phyloP scores from a whole-genome alignment of 1,139 yeast genomes.

The Taphrina communis region DNA sequence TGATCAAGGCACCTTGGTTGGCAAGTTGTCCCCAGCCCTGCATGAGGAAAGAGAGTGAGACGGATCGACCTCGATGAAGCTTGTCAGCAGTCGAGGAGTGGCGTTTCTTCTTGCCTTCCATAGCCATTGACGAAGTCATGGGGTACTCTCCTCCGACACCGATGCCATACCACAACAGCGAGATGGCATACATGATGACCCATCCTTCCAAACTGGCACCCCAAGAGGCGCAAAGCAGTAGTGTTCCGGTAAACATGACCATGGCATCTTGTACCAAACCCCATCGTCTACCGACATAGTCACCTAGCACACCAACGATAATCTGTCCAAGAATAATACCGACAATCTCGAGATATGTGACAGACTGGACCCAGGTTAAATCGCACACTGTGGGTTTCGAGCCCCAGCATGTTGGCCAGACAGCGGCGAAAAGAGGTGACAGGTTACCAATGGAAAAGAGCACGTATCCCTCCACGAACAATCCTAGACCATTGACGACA shows the following conservation, averaged over 20 bases:
- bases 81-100: slow-evolving; percentile 52
- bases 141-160: slow-evolving; percentile 99
- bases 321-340: slow-evolving; percentile 95
- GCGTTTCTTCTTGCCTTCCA: slow-evolving; percentile 56
- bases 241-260: slow-evolving; percentile 64
- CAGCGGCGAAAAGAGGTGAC: slow-evolving; percentile 50
- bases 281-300: slow-evolving; percentile 88
- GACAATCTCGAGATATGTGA: slow-evolving; percentile 56
- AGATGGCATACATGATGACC: slow-evolving; percentile 67
- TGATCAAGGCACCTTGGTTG: slow-evolving; percentile 53
- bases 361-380: slow-evolving; percentile 52
- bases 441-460: slow-evolving; percentile 54
- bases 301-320: slow-evolving; percentile 84
- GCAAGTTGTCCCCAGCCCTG: slow-evolving; percentile 57
- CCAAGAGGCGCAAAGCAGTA: slow-evolving; percentile 69
- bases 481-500: slow-evolving; percentile 54
- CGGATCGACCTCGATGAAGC: slow-evolving; percentile 56
- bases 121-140: slow-evolving; percentile 69
- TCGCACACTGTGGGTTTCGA: slow-evolving; percentile 49
- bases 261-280: slow-evolving; percentile 55
- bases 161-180: slow-evolving; percentile 65
- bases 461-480: slow-evolving; percentile 54
- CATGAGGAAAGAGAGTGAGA: slow-evolving; percentile 54
- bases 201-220: slow-evolving; percentile 53
- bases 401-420: slow-evolving; percentile 54